Base-by-base conservation (phyloP, 2,329 filamentous ascomycete species). In the Botrytis pseudocinerea region DNA sequence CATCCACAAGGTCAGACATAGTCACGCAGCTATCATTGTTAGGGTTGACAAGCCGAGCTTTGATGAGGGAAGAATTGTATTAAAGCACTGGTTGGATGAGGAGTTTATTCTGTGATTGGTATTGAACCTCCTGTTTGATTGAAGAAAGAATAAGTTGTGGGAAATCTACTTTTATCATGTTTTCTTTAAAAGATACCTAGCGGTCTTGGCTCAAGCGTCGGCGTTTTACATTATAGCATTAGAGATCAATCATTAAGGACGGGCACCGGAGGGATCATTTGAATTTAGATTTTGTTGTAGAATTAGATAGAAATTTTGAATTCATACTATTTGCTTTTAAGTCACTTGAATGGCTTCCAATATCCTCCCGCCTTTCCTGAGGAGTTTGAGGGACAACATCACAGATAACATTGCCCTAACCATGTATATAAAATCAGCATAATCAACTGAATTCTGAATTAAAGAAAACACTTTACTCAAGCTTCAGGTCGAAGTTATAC, bases 1-100 rank as follows among this genome's bases (percentile, higher is more conserved):
- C 83, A 95, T 96, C 57, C 91, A 92, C 76, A 92, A 94, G 9
- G 87, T 90, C 71, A 84, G 86, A n/a, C 93, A 97, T 80, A 93
- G 89, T 74, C 95, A 98, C 82, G 95, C 95, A 0, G 95, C 95
- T 4, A 97, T 98, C 65, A 93, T 98, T 76, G 90, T 97, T 51
- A 88, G 95, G 54, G 88, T 85, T 73, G 88, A 92, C 57, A 90
- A 89, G 80, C 84, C 87, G 69, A 83, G 82, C 0, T 97, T 94
- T 78, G 85, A 87, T 2, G 95, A 98, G 82, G 95, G 95, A 0
- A 89, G 87, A 79, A 81, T 93, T 20, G 93, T 98, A 48, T 84
- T 96, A 72, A 87, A 86, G 78, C 95, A 98, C 83, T 98, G 93
- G 92, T 83, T 94, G 3, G 86, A 91, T 70, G 87, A 91, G 64